Evolutionary conservation across 805 yeast genomes (phyloP).

Genomic region (Diddensiella caesifluorescens): DNA sequence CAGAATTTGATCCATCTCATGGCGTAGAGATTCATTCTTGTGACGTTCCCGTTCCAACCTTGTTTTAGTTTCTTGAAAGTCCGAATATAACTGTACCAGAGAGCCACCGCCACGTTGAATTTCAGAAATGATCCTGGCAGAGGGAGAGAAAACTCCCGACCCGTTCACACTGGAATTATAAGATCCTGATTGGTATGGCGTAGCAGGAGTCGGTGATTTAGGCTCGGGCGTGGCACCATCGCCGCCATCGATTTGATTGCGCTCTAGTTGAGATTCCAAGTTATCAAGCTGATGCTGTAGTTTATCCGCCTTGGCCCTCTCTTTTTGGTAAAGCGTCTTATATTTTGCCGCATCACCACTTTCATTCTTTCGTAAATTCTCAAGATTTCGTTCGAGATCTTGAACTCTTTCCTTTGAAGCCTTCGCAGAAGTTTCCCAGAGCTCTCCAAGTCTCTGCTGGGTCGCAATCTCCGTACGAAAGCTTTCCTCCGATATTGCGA

Average conservation of each 20-base stretch:
- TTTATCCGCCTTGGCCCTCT: conserved; percentile 34
- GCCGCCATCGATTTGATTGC: conserved; percentile 10
- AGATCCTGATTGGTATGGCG: conserved; percentile 10
- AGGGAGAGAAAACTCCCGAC: conserved; percentile 40
- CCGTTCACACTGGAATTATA: conserved; percentile 13
- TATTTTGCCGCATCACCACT: conserved; percentile 29
- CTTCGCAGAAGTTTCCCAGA: conserved; percentile 49
- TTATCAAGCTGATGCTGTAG: conserved; percentile 38
- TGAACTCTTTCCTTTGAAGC: conserved; percentile 49
- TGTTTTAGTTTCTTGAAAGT: conserved; percentile 56
- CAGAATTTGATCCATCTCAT: conserved; percentile 65
- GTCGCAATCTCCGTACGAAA: conserved; percentile 53
- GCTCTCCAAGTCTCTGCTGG: conserved; percentile 55
- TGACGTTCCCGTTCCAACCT: conserved; percentile 64
- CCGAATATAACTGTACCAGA: conserved; percentile 59
- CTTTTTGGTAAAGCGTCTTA: conserved; percentile 35
- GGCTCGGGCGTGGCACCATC: conserved; percentile 13
- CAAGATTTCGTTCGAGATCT: conserved; percentile 47
- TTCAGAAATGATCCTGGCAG: conserved; percentile 52
- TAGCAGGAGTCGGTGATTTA: conserved; percentile 8
- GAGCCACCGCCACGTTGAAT: conserved; percentile 48
- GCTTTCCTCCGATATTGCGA: conserved; percentile 42
- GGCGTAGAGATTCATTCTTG: conserved; percentile 63
- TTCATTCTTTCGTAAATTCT: conserved; percentile 38
- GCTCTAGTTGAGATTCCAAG: conserved; percentile 36